Conservation (phyloP, 1,139 yeast genomes). For the Sugiyamaella xylanicola region DNA sequence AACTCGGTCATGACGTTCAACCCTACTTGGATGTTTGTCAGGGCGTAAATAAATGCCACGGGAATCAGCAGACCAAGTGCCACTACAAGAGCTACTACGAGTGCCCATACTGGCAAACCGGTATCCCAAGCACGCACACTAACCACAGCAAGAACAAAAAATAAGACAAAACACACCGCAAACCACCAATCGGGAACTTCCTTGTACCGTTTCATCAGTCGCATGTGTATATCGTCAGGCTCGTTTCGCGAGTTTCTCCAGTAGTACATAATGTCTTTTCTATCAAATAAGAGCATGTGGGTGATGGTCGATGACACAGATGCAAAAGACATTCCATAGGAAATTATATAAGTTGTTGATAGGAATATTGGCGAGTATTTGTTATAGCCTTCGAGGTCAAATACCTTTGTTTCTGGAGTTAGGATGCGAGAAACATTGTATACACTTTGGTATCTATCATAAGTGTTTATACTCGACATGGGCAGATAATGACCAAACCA, state of each 20-base stretch:
- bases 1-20: constrained; percentile 64
- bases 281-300: constrained; percentile 59
- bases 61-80: constrained; percentile 59
- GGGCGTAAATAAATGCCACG: constrained; percentile 55
- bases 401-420: constrained; percentile 33
- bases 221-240: constrained; percentile 62
- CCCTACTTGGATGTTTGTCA: constrained; percentile 58
- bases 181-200: constrained; percentile 75
- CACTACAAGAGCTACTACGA: constrained; percentile 55
- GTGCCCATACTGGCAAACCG: constrained; percentile 52
- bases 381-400: constrained; percentile 53
- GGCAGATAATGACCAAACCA: constrained; percentile 59
- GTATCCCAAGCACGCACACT: constrained; percentile 51
- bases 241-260: constrained; percentile 48
- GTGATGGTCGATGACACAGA: constrained; percentile 59
- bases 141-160: constrained; percentile 54
- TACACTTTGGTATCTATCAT: constrained; percentile 49
- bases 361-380: constrained; percentile 62
- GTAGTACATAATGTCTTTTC: constrained; percentile 53
- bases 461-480: constrained; percentile 48
- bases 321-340: constrained; percentile 67
- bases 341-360: constrained; percentile 62
- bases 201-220: constrained; percentile 60
- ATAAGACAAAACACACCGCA: constrained; percentile 48
- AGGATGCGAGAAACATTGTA: constrained; percentile 51